Conservation (phyloP, 192 early-diverging fungal genomes). For the Podila verticillata region DNA sequence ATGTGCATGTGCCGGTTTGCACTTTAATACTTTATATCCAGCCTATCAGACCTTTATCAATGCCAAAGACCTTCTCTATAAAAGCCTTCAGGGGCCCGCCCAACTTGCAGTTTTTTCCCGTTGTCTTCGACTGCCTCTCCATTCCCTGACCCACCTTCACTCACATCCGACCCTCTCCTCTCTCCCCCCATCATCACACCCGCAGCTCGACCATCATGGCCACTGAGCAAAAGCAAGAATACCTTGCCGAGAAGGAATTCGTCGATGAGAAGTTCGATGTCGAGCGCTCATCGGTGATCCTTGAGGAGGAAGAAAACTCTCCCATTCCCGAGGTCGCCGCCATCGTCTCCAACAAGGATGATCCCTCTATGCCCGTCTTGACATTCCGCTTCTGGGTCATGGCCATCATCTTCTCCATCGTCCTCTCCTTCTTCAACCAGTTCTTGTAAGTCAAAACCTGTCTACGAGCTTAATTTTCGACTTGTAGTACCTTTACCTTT, state of each 20-base stretch:
- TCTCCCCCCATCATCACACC: conserved; percentile 1
- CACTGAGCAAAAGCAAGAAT: conserved; percentile 24
- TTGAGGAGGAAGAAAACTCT: conserved; percentile 57
- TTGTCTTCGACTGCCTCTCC: no score
- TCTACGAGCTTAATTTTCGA: neutral
- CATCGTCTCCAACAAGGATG: conserved; percentile 61
- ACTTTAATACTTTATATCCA: no score
- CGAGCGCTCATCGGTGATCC: conserved; percentile 21
- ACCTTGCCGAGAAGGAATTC: conserved; percentile 26
- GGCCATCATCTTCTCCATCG: conserved; percentile 48
- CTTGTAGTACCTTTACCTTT: neutral
- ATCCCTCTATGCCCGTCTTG: conserved; percentile 56
- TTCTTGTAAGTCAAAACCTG: conserved; percentile 45
- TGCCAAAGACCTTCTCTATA: no score
- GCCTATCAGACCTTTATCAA: no score
- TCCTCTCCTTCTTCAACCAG: conserved; percentile 56
- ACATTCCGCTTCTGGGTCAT: conserved; percentile 64
- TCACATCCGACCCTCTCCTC: neutral
- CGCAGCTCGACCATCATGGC: neutral
- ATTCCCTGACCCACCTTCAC: neutral
- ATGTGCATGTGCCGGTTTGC: no score
- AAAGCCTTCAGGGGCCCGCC: no score
- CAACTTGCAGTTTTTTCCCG: no score
- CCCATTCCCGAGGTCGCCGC: conserved; percentile 59
- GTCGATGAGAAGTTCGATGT: conserved; percentile 33